Percentiles rank a stretch among this genome's conserved stretches.
phyloP scores from a whole-genome alignment of 2,329 filamentous ascomycete genomes.

The Shiraia sp. region DNA sequence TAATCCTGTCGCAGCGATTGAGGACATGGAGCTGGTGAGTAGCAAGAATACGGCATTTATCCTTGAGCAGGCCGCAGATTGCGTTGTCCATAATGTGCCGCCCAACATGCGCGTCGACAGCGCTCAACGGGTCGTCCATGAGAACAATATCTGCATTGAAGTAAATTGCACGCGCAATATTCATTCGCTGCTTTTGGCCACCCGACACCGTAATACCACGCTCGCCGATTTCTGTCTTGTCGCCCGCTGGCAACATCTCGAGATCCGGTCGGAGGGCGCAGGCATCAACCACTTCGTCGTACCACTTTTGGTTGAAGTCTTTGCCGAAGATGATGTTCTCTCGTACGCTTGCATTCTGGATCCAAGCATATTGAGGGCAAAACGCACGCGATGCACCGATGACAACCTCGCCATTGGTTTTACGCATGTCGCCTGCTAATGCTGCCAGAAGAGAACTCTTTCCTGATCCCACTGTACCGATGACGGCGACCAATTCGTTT shows the following conservation, averaged over 20 bases:
- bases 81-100: constrained; percentile 87
- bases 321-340: constrained; percentile 94
- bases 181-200: constrained; percentile 91
- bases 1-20: constrained; percentile 84
- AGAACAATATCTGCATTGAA: constrained; percentile 66
- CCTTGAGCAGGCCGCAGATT: constrained; percentile 82
- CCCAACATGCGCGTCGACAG: constrained; percentile 63
- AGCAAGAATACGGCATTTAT: constrained; percentile 88
- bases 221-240: constrained; percentile 91
- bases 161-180: constrained; percentile 81
- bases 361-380: constrained; percentile 97
- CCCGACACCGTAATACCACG: constrained; percentile 94
- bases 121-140: constrained; percentile 67
- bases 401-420: constrained; percentile 72
- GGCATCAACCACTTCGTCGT: constrained; percentile 78
- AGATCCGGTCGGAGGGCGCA: constrained; percentile 85
- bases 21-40: constrained; percentile 96
- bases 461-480: constrained; percentile 84
- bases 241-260: constrained; percentile 89
- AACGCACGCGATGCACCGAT: constrained; percentile 83
- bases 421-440: constrained; percentile 91
- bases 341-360: constrained; percentile 85
- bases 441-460: constrained; percentile 90
- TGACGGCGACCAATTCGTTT: constrained; percentile 81
- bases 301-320: constrained; percentile 72